phyloP scores from a whole-genome alignment of 768 basidiomycete species.

The Botryobasidium botryosum region DNA sequence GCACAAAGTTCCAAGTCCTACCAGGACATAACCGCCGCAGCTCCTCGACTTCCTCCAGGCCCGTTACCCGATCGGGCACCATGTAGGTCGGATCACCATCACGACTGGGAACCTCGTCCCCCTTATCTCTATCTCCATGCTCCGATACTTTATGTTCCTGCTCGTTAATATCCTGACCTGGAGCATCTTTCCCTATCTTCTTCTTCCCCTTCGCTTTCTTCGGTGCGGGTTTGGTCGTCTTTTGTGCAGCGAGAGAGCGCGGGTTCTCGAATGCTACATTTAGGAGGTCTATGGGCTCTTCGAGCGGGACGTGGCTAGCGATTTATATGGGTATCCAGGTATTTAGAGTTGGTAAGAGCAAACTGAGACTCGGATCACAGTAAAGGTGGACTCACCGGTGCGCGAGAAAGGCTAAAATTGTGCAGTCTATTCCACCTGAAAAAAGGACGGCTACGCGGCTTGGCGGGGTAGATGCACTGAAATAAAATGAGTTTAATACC shows the following conservation, averaged over 20 bases:
- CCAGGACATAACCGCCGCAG: slow-evolving; percentile 55
- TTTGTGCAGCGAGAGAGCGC: no score
- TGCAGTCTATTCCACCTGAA: slow-evolving; percentile 92
- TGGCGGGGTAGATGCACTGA: background rate
- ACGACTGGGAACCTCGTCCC: background rate
- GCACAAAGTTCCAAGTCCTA: slow-evolving; percentile 80
- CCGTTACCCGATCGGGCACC: slow-evolving; percentile 82
- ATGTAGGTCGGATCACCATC: slow-evolving; percentile 30
- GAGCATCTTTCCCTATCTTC: slow-evolving; percentile 23
- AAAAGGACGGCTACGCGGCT: slow-evolving; percentile 67
- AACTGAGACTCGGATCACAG: background rate
- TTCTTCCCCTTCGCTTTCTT: slow-evolving; percentile 28
- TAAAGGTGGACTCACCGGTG: slow-evolving; percentile 33
- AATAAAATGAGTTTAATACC: slow-evolving; percentile 12
- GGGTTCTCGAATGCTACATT: slow-evolving; percentile 96
- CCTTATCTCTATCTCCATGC: background rate
- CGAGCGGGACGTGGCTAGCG: slow-evolving; percentile 52
- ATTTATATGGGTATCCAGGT: slow-evolving; percentile 3
- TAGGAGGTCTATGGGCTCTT: slow-evolving; percentile 79
- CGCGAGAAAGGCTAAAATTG: slow-evolving; percentile 64
- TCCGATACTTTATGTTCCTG: background rate
- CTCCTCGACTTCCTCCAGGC: slow-evolving; percentile 61
- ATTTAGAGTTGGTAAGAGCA: background rate
- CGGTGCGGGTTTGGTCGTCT: slow-evolving; percentile 30
- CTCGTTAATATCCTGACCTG: no score